Base-by-base conservation (phyloP, 768 basidiomycete genomes). In the Boletus reticulatus region DNA sequence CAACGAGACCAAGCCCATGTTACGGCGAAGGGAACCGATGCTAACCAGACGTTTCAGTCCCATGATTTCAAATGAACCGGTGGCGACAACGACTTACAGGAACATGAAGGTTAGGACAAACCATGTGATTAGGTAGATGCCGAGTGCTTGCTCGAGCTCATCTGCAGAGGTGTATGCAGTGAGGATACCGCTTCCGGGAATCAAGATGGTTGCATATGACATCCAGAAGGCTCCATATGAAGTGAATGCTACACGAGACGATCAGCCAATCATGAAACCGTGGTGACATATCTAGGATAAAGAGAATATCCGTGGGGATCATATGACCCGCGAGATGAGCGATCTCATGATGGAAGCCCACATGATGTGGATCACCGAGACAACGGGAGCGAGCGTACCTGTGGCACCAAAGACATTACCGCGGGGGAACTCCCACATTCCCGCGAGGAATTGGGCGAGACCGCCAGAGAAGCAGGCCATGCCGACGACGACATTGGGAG, bases 201-300 rank as follows among this genome's bases (percentile, higher is more conserved):
- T 79, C 65, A 87, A 71, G 62, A 94, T 84, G 0, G 81, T 76
- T 5, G 83, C 89, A 47, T 83, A 94, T 6, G 91, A 91, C 74
- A 94, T 75, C 92, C 92, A 94, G 78, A 94, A 94, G 3, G 85
- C 88, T 22, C 92, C 92, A 57, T 88, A 94, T 1, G 87, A 87
- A 0, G 83, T 77, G 78, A 93, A 94, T 0, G 90, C 91, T 87
- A 58, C 24, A 4, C 16, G 5, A 47, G 5, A 47, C 2, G 32
- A 4, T 58, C 8, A 62, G 55, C 41, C 53, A 51, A 42, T 36
- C 11, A 13, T 9, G 5, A 31, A 38, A 13, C 31, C 22, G 11
- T 31, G 17, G 29, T 34, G 45, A 42, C 19, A 41, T 11, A 20
- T 36, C 34, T 13, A n/a, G 17, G 8, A n/a, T 16, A 6, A 39